Conservation (phyloP, 2,329 filamentous ascomycete genomes). For the Sarocladiaceae sp. region DNA sequence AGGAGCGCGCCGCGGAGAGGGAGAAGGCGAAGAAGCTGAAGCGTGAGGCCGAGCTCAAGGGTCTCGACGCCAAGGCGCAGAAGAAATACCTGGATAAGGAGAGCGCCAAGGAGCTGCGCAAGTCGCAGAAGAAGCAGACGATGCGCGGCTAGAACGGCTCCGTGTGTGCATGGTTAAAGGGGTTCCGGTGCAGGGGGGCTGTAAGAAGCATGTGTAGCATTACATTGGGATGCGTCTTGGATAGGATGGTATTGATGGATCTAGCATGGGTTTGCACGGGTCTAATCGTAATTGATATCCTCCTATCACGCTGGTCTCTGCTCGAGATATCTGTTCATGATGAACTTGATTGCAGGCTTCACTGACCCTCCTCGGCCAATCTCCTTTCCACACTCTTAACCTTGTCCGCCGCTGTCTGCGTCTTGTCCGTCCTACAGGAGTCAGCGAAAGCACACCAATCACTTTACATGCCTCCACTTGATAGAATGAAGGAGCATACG, state of each 20-base stretch:
- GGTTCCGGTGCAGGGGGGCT: too few relatives aligned
- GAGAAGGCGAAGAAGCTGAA: conserved; percentile 82
- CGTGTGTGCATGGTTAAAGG: too few relatives aligned
- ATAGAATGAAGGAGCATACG: background rate
- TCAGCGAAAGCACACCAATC: too few relatives aligned
- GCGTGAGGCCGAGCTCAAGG: conserved; percentile 73
- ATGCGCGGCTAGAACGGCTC: conserved; percentile 42
- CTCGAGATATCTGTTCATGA: too few relatives aligned
- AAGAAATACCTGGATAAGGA: conserved; percentile 81
- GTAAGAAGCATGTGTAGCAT: background rate
- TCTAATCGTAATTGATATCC: background rate
- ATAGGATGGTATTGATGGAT: background rate
- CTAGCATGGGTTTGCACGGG: background rate
- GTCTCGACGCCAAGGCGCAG: conserved; percentile 74
- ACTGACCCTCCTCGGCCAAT: conserved; percentile 26
- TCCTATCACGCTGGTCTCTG: too few relatives aligned
- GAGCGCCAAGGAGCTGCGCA: conserved; percentile 63
- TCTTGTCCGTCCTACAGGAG: conserved; percentile 69
- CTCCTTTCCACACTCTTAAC: conserved; percentile 55
- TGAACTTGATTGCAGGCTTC: too few relatives aligned
- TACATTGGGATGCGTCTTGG: conserved; percentile 1
- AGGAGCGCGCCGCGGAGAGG: conserved; percentile 66
- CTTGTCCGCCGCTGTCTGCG: conserved; percentile 75
- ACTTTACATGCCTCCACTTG: too few relatives aligned
- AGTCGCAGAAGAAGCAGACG: conserved; percentile 48